Evolutionary conservation across 2,329 filamentous ascomycete species (phyloP).

Genomic region (Fusarium clavum): DNA sequence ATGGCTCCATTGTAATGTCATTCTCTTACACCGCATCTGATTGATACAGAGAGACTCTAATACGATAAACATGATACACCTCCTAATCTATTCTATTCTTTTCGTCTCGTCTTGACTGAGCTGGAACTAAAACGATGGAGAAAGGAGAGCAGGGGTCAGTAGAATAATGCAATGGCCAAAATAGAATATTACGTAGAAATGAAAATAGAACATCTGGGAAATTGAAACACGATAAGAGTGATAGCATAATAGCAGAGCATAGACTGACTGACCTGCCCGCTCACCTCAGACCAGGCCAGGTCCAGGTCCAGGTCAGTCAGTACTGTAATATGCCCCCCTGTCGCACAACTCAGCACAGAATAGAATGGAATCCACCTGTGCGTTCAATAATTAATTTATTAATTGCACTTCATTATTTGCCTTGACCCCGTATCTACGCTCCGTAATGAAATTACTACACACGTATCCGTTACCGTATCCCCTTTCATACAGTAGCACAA

Average conservation of each 20-base stretch:
- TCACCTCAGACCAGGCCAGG: neutral
- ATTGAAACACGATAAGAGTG: conserved; percentile 43
- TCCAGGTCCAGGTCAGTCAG: too few relatives aligned
- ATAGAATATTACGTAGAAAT: neutral
- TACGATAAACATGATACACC: conserved; percentile 14
- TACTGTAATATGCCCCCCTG: conserved; percentile 28
- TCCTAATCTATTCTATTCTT: conserved; percentile 8
- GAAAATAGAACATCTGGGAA: conserved; percentile 35
- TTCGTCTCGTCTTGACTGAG: conserved; percentile 2
- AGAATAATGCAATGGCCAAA: neutral
- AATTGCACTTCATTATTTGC: conserved; percentile 33
- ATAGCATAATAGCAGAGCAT: conserved; percentile 18
- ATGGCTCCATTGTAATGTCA: conserved; percentile 1
- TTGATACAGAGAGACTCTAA: conserved; percentile 18
- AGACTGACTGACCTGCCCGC: conserved; percentile 14
- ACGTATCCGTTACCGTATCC: conserved; percentile 1
- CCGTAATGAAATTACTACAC: neutral
- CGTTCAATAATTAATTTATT: conserved; percentile 24
- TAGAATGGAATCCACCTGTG: conserved; percentile 31
- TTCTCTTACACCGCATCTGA: conserved; percentile 1
- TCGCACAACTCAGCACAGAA: conserved; percentile 34
- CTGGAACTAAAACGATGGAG: conserved; percentile 24
- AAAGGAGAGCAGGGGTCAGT: conserved; percentile 9
- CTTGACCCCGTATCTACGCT: neutral
- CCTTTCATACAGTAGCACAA: conserved; percentile 33